Evolutionary conservation across 768 basidiomycete species (phyloP), one percentile per base, ranked within the genome.

Genomic region (Botryobasidium botryosum): DNA sequence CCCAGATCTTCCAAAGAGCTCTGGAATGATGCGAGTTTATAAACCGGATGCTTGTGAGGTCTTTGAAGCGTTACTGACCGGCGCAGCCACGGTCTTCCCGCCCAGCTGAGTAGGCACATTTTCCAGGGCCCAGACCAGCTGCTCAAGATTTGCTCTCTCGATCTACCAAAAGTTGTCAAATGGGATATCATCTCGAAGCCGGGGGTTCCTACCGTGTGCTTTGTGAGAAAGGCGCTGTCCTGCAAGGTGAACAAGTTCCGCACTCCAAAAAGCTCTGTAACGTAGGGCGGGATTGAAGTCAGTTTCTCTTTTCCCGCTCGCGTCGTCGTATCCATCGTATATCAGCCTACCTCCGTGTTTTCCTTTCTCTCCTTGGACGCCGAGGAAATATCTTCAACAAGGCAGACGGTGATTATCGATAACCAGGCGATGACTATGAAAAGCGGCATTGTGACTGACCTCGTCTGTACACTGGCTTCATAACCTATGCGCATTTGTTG

Each of bases 401-500:
- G n/a, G n/a, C n/a, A n/a, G n/a, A n/a, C 82, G 40, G 12, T 35
- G 28, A 48, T 5, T 31, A 24, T 4, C 39, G 33, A 1, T 29
- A 15, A 13, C 47, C 47, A 29, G 46, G 31, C 6, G 17, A 46
- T 10, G 41, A 39, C 15, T 36, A 4, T 15, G 13, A 6, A 23
- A 33, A 25, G 27, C 24, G 33, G 42, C 4, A 15, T 10, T 35
- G 21, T n/a, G 20, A 36, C 57, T 33, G 54, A 77, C 77, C 84
- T 70, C 0, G 85, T 86, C 54, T 88, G 85, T 6, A 83, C 64
- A 52, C 80, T 84, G 1, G 79, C 80, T 50, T 80, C 72, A 57
- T 90, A 90, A 0, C 75, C 86, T 37, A 87, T 85, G n/a, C 75
- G 74, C 82, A 87, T 87, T 55, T 86, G 82, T 56, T 91, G 88